Evolutionary conservation across 2,329 filamentous ascomycete species (phyloP), one percentile per base, ranked within the genome.

Genomic region (Colletotrichum sp.): DNA sequence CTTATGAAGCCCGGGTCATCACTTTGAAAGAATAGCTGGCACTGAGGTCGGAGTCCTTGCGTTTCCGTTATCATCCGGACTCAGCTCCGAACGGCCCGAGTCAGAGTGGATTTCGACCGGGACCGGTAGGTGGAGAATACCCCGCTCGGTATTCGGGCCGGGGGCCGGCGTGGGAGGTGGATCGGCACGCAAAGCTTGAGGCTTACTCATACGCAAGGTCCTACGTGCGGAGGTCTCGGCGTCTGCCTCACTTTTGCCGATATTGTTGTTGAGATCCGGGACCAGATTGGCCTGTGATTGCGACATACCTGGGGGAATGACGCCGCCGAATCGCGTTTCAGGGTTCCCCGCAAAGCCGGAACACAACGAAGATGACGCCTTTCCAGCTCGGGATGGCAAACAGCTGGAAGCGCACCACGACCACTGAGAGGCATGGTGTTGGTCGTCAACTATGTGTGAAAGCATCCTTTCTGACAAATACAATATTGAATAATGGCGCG

Each of bases 281-380:
- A 24, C 18, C 16, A 43, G 60, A 61, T 55, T 68, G 64, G 69
- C 26, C 57, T 21, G 10, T 10, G 32, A 75, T 75, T 63, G 73
- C 63, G 73, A 75, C 73, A 73, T 75, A 24, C 21, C 21, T 34
- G 18, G 6, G 10, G 34, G 18, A 30, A 73, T 75, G 70, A 63
- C 70, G 70, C 64, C 57, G 73, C 21, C 70, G 12, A 68, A 67
- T 68, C 32, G 55, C 15, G 39, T 75, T 75, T 59, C 73, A 68
- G 63, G 15, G 39, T 64, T 68, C 73, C 70, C 70, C 73, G 73
- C 73, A 73, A n/a, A 36, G 34, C n/a, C n/a, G 13, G 5, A 68
- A 39, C 26, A 13, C 21, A 18, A 21, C 6, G 16, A 52, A 32
- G n/a, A 73, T 73, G 73, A 73, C 73, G 70, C 64, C 73, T 75